Percentiles rank a stretch among this genome's conserved stretches.
Evolutionary conservation across 768 basidiomycete genomes (phyloP).

Genomic region (Guyanaporus albipodus): DNA sequence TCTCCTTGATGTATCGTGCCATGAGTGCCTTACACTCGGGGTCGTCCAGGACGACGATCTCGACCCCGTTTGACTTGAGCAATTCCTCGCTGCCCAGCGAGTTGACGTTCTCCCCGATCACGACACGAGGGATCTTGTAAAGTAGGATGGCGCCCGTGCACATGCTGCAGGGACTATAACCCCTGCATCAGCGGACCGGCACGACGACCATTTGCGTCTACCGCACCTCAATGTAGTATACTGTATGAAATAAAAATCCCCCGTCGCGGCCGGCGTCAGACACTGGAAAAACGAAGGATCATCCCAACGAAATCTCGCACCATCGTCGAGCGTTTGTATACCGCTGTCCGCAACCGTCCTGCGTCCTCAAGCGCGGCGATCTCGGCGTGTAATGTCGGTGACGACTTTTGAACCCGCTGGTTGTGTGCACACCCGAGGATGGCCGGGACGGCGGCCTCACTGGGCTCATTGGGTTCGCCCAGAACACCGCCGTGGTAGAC

Average conservation of each 20-base stretch:
- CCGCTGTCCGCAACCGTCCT: conserved; percentile 42
- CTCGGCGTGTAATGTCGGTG: conserved; percentile 45
- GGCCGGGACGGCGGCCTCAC: neutral
- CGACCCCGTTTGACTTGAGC: conserved; percentile 48
- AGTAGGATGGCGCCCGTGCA: conserved; percentile 61
- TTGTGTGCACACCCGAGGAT: conserved; percentile 45
- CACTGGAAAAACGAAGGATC: neutral
- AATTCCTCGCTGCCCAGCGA: conserved; percentile 54
- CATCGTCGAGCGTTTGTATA: conserved; percentile 49
- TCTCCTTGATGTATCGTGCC: conserved; percentile 50
- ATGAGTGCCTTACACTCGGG: conserved; percentile 52
- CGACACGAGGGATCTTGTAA: conserved; percentile 61
- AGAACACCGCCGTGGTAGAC: conserved; percentile 27
- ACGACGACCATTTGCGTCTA: neutral
- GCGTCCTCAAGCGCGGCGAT: conserved; percentile 50
- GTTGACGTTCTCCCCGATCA: conserved; percentile 60
- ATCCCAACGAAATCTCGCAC: too few relatives aligned
- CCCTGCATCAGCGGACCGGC: neutral
- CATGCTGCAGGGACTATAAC: conserved; percentile 53
- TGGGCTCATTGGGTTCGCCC: too few relatives aligned
- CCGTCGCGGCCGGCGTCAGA: too few relatives aligned
- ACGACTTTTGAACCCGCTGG: conserved; percentile 40
- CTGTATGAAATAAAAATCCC: conserved; percentile 14
- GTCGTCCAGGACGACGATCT: conserved; percentile 48
- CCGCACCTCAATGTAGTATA: conserved; percentile 38